phyloP scores from a whole-genome alignment of 2,329 filamentous ascomycete genomes.

The Pochonia chlamydosporia region DNA sequence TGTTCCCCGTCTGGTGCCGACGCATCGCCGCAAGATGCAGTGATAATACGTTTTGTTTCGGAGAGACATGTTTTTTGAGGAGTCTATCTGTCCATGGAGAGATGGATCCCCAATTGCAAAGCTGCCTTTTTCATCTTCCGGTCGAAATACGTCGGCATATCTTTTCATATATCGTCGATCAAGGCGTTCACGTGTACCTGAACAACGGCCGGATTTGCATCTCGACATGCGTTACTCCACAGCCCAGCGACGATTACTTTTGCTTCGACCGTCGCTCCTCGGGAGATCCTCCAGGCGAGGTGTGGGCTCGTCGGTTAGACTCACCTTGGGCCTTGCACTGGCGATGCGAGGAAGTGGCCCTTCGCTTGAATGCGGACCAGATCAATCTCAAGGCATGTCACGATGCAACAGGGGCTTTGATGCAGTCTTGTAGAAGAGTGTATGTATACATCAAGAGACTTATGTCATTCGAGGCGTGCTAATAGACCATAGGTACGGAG shows the following conservation, averaged over 20 bases:
- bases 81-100: background rate
- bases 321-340: conserved; percentile 9
- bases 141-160: conserved; percentile 5
- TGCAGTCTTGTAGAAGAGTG: conserved; percentile 6
- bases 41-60: background rate
- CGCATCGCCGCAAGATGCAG: background rate
- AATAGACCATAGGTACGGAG: background rate
- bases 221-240: conserved; percentile 6
- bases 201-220: conserved; percentile 1
- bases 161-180: conserved; percentile 2
- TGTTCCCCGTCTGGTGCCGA: background rate
- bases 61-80: conserved; percentile 2
- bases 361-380: background rate
- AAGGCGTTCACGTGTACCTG: conserved; percentile 3
- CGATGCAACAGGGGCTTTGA: conserved; percentile 3
- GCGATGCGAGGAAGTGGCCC: conserved; percentile 10
- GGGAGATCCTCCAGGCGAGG: conserved; percentile 6
- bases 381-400: background rate
- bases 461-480: background rate
- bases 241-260: conserved; percentile 3
- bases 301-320: conserved; percentile 9
- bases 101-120: conserved; percentile 1
- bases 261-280: conserved; percentile 10
- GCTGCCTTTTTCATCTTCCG: conserved; percentile 1
- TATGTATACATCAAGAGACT: background rate